Percentiles rank a stretch among this genome's conserved stretches.
phyloP scores from a whole-genome alignment of 2,329 filamentous ascomycete genomes.

The Trichoderma guizhouense region DNA sequence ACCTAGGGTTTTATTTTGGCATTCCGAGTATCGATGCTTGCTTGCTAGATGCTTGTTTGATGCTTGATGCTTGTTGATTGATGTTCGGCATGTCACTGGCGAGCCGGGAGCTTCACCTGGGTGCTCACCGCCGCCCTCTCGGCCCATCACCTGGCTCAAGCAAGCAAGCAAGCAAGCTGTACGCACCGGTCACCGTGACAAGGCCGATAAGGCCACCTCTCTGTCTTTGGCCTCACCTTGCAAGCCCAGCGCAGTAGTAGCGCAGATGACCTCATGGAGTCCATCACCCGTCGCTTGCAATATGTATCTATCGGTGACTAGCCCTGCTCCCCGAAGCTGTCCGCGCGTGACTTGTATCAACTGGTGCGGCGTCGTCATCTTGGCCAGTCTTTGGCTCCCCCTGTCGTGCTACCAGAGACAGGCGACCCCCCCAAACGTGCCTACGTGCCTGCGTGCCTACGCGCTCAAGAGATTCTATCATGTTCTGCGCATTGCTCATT shows the following conservation, averaged over 20 bases:
- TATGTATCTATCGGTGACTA: background rate
- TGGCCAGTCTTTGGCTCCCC: background rate
- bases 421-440: background rate
- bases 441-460: background rate
- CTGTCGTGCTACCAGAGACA: background rate
- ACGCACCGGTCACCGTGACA: background rate
- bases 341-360: constrained; percentile 10
- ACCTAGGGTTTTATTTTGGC: background rate
- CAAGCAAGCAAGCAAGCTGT: background rate
- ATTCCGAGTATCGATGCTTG: background rate
- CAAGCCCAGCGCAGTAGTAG: background rate
- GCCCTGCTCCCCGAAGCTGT: background rate
- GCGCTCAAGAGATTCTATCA: background rate
- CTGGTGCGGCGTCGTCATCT: constrained; percentile 9
- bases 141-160: background rate
- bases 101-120: background rate
- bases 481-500: background rate
- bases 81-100: background rate
- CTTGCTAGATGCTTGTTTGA: background rate
- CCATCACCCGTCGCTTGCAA: background rate
- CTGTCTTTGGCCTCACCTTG: background rate
- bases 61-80: background rate
- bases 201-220: background rate
- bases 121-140: background rate
- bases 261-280: constrained; percentile 8